Percentiles rank a stretch among this genome's conserved stretches.
phyloP scores from a whole-genome alignment of 148 eudicot genomes.

The Nyssa sinensis region DNA sequence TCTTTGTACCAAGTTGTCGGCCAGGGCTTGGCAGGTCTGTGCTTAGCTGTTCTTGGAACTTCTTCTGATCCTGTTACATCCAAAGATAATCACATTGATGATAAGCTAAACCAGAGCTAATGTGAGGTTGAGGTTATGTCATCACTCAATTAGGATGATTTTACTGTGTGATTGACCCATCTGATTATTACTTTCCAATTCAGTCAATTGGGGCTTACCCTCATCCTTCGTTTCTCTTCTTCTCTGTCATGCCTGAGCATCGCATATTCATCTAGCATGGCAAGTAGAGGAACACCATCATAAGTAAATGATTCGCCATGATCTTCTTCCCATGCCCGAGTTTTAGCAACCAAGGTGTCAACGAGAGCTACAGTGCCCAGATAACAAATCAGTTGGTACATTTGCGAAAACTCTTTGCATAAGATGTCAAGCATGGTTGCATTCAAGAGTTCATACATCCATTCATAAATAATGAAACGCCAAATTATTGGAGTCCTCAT shows the following conservation, averaged over 20 bases:
- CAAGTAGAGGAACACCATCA: conserved; percentile 97
- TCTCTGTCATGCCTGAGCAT: conserved; percentile 97
- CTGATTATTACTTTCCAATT: background rate
- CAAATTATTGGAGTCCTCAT: too few relatives aligned
- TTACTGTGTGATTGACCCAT: background rate
- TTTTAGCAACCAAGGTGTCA: conserved; percentile 83
- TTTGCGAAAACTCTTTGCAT: background rate
- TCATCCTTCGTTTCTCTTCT: conserved; percentile 89
- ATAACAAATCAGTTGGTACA: conserved; percentile 12
- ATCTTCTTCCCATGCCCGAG: conserved; percentile 92
- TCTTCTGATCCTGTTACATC: conserved; percentile 77
- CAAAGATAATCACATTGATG: background rate
- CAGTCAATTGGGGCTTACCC: conserved; percentile 47
- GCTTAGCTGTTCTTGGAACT: conserved; percentile 71
- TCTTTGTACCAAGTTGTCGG: conserved; percentile 61
- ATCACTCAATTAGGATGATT: background rate
- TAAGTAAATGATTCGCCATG: conserved; percentile 70
- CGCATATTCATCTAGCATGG: conserved; percentile 94
- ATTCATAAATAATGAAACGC: too few relatives aligned
- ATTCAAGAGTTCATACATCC: background rate
- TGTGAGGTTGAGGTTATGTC: background rate
- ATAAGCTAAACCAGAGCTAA: background rate
- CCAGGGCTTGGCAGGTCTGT: conserved; percentile 91
- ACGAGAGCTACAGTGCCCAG: conserved; percentile 65
- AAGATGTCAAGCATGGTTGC: background rate